These are phyloP conservation scores for Leavenworthia alabamica DNA, from an alignment of 345 rosid species.

Conservation along the genomic window DNA sequence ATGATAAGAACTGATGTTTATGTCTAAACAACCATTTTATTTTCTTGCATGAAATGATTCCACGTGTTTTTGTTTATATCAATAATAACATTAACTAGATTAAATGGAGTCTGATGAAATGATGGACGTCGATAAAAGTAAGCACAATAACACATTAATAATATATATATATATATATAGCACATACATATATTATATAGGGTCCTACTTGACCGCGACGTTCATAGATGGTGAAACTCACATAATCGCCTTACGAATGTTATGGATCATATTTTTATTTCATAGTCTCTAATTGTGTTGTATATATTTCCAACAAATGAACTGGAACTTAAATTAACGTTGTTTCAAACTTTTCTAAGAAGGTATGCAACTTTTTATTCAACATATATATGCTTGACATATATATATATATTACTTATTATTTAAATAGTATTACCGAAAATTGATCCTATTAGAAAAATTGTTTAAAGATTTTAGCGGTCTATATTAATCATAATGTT, in stretches of 20 bases:
- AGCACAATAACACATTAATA: not conserved
- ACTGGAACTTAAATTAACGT: not conserved
- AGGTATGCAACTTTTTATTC: not conserved
- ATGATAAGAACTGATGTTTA: slow-evolving; percentile 19
- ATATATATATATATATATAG: not conserved
- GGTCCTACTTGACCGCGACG: not conserved
- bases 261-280: not conserved
- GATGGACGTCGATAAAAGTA: slow-evolving; percentile 14
- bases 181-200: not conserved
- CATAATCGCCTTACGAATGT: not conserved
- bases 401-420: no score
- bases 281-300: not conserved
- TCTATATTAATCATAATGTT: no score
- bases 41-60: not conserved
- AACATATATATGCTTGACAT: not conserved
- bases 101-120: slow-evolving; percentile 9
- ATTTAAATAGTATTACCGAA: no score
- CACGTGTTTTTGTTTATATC: slow-evolving; percentile 7
- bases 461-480: no score
- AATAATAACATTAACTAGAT: not conserved
- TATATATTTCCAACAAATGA: no score
- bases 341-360: not conserved
- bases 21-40: not conserved
- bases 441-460: no score
- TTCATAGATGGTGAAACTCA: not conserved